Evolutionary conservation across 148 eudicot genomes (phyloP).

Genomic region (Vaccinium vitisidaea): DNA sequence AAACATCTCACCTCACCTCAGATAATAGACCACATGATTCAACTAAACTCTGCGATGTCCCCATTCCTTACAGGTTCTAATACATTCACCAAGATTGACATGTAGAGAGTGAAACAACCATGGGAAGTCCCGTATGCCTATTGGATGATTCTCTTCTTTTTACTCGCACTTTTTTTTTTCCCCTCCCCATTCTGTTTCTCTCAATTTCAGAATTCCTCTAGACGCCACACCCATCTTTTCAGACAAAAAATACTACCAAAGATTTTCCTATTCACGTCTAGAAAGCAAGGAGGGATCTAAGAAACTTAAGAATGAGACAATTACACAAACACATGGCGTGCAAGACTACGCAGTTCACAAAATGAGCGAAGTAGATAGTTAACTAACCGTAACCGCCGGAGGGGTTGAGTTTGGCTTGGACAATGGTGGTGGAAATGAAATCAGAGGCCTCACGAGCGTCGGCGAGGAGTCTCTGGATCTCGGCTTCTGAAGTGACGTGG

Average conservation of each 20-base stretch:
- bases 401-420: slow-evolving; percentile 78
- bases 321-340: slow-evolving; percentile 41
- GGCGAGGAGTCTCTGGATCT: slow-evolving; percentile 51
- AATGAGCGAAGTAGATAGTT: neutral
- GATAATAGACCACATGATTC: neutral
- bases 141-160: neutral
- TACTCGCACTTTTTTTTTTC: no score
- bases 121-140: neutral
- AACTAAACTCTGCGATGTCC: neutral
- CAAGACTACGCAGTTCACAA: slow-evolving; percentile 3
- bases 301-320: slow-evolving; percentile 6
- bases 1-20: neutral
- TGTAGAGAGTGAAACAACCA: neutral
- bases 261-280: neutral
- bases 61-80: neutral
- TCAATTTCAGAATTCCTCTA: neutral
- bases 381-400: slow-evolving; percentile 69
- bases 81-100: neutral
- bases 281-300: neutral
- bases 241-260: neutral
- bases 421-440: slow-evolving; percentile 78
- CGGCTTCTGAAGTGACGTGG: slow-evolving; percentile 48
- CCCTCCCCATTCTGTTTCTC: neutral
- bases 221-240: neutral
- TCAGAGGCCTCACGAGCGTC: slow-evolving; percentile 77